These are phyloP conservation scores for Clavispora phyllophila DNA, from an alignment of 805 yeast genomes.

Conservation along the genomic window DNA sequence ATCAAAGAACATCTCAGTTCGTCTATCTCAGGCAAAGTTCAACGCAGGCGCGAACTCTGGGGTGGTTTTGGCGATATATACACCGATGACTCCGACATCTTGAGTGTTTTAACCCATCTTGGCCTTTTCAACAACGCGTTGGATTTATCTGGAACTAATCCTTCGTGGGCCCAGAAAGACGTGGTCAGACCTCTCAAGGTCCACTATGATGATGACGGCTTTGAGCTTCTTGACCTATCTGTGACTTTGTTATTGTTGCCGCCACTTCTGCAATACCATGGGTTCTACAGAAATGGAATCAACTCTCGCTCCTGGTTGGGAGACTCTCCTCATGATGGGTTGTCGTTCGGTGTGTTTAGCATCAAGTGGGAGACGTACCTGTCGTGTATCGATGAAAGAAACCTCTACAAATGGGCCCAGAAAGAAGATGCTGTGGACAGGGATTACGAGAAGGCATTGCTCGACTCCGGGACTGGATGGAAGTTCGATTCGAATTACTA, in stretches of 20 bases:
- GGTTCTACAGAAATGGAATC: conserved; percentile 63
- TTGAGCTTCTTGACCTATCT: conserved; percentile 39
- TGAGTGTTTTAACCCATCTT: conserved; percentile 68
- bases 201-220: conserved; percentile 16
- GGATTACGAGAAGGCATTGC: conserved; percentile 6
- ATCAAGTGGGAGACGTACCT: conserved; percentile 46
- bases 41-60: conserved; percentile 56
- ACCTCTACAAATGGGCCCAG: conserved; percentile 25
- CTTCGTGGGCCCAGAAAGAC: conserved; percentile 23
- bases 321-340: conserved; percentile 63
- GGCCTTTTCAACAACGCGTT: conserved; percentile 50
- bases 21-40: conserved; percentile 36
- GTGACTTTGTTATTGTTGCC: conserved; percentile 67
- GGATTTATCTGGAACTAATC: conserved; percentile 30
- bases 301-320: conserved; percentile 69
- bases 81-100: conserved; percentile 88
- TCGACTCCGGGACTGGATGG: conserved; percentile 26
- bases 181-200: conserved; percentile 19
- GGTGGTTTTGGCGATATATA: conserved; percentile 77
- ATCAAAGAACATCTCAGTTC: conserved; percentile 33
- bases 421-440: conserved; percentile 23
- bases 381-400: conserved; percentile 24
- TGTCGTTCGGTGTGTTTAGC: conserved; percentile 58
- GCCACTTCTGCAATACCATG: conserved; percentile 55
- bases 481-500: conserved; percentile 25